These are phyloP conservation scores for Pythium monospermum DNA, from an alignment of 352 stramenopile genomes.

Conservation along the genomic window DNA sequence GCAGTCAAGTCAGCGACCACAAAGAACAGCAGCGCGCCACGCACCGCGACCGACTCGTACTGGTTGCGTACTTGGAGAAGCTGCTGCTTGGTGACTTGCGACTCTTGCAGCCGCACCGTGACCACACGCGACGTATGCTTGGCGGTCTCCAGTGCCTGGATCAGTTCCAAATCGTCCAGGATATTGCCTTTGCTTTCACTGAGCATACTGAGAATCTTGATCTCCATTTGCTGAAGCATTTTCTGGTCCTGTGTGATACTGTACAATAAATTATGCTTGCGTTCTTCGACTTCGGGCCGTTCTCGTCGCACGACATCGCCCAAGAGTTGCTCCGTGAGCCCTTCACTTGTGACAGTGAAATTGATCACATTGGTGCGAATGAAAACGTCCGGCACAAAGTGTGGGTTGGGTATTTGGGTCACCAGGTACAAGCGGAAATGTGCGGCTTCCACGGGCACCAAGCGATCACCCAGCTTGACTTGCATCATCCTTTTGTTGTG, in stretches of 20 bases:
- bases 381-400: slow-evolving; percentile 88
- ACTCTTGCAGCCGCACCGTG: slow-evolving; percentile 45
- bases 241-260: slow-evolving; percentile 89
- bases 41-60: slow-evolving; percentile 47
- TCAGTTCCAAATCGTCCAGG: slow-evolving; percentile 86
- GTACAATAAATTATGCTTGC: slow-evolving; percentile 78
- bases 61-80: slow-evolving; percentile 61
- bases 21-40: slow-evolving; percentile 70
- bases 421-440: slow-evolving; percentile 89
- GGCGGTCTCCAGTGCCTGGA: slow-evolving; percentile 52
- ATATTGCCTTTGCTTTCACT: slow-evolving; percentile 87
- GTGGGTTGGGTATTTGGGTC: slow-evolving; percentile 89
- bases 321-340: slow-evolving; percentile 87
- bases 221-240: slow-evolving; percentile 87
- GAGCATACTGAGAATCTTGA: slow-evolving; percentile 87
- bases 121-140: slow-evolving; percentile 66
- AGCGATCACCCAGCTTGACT: slow-evolving; percentile 68
- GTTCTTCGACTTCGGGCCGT: slow-evolving; percentile 80
- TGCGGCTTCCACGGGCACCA: slow-evolving; percentile 63
- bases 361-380: slow-evolving; percentile 93
- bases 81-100: slow-evolving; percentile 51
- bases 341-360: slow-evolving; percentile 90
- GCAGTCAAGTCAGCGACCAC: slow-evolving; percentile 46
- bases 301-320: slow-evolving; percentile 86
- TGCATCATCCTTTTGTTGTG: too few relatives aligned